Evolutionary conservation across 2,329 filamentous ascomycete genomes (phyloP), one percentile per base, ranked within the genome.

Genomic region (Colletotrichum shisoi): DNA sequence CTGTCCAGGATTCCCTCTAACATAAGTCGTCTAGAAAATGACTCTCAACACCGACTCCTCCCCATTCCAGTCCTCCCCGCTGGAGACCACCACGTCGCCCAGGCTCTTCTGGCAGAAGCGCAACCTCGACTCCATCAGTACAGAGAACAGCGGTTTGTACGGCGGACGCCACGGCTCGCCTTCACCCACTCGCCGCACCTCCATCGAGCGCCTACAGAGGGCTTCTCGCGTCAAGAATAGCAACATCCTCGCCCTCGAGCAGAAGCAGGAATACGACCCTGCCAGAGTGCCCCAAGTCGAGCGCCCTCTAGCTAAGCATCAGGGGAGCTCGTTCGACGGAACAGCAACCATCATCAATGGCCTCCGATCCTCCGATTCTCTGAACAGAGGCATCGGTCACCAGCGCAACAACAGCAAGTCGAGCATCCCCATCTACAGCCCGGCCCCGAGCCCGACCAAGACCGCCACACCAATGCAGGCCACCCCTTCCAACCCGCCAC

Each of bases 221-320:
- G 94, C 93, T 39, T 97, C 94, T 62, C 91, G 95, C 68, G 95
- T 99, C 74, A 97, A 94, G 85, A 98, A 97, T 82, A 97, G 94
- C 85, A 96, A 90, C 81, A 97, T 98, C 84, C 92, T 97, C 76
- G 93, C 93, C 48, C 90, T 94, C 62, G 94, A 97, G 80, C 91
- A 93, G 76, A 94, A 94, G 80, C 88, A 93, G 77, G 91, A 96
- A 81, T 97, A 97, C 82, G 93, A 97, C 77, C 93, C 94, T 34
- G 86, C 90, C 63, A 87, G 88, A 71, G 80, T 93, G 62, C 90
- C 91, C 52, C 84, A 91, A 67, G 86, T 96, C 69, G 92, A 98
- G 80, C 88, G 93, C 70, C 93, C 94, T 44, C 84, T 96, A 71
- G 88, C 91, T 75, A 90, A 89, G 76, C 82, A 92, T 73, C 91